Base-by-base conservation (phyloP, 768 basidiomycete genomes). In the Termitomyces sp. region DNA sequence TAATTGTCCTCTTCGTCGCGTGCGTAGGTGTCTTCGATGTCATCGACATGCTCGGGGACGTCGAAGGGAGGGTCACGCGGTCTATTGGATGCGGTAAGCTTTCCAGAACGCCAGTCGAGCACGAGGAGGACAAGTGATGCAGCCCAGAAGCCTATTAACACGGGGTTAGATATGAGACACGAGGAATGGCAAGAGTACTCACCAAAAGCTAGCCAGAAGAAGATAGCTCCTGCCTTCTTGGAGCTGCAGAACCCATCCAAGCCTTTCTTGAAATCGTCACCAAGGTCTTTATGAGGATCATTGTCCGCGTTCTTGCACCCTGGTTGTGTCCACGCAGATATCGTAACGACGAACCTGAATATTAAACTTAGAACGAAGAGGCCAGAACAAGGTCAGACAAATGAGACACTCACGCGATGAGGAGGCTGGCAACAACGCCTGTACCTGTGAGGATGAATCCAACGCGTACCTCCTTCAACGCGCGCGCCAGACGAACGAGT, bases 141-240 rank as follows among this genome's bases (percentile, higher is more conserved):
- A 2, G 71, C 73, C 94, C 94, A 96, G 66, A 85, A 88, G 15
- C 73, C 91, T 93, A 42, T 33, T 16, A 16, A 27, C 39, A 41
- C 20, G 38, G 22, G 7, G 20, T 51, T 51, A 41, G 7, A 3
- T 35, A 50, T 18, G 11, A 39, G 7, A 29, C 1, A 29, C 18
- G 49, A 13, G 25, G 49, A 39, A 29, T 45, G 16, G 16, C 33
- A 47, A 6, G 20, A 31, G 16, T 7, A 75, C 85, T 44, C 60
- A 91, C 91, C 77, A 52, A 91, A 90, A 1, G 83, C 76, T 9
- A 93, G 68, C 94, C 94, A 96, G 67, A 94, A 88, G 71, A 98
- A 97, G 43, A 95, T 82, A 5, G 84, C 84, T 0, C 82, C 91
- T 2, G 94, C 94, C 63, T 92, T 94, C 74, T 97, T 98, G 7